phyloP scores from a whole-genome alignment of 1,139 yeast genomes.

The Yamadazyma conglobata region DNA sequence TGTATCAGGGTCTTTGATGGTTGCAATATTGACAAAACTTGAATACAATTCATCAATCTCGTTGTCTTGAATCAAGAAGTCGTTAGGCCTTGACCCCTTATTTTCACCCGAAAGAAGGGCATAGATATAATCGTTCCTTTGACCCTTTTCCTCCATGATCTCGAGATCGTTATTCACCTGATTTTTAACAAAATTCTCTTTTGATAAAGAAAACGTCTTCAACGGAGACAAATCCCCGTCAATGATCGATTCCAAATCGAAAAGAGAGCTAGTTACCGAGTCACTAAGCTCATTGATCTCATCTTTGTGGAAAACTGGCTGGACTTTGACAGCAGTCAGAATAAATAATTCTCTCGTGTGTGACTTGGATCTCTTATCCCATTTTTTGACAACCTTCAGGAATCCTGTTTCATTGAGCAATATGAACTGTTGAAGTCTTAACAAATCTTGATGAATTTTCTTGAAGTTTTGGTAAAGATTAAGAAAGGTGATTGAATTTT shows the following conservation, averaged over 20 bases:
- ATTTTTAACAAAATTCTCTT: conserved; percentile 1
- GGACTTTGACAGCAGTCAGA: conserved; percentile 90
- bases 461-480: conserved; percentile 81
- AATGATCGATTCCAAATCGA: conserved; percentile 82
- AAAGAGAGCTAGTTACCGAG: conserved; percentile 66
- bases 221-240: conserved; percentile 58
- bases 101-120: conserved; percentile 4
- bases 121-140: conserved; percentile 9
- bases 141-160: conserved; percentile 5
- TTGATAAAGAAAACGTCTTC: conserved; percentile 13
- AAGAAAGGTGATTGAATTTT: conserved; percentile 42
- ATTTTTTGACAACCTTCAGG: conserved; percentile 89
- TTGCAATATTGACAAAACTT: conserved; percentile 61
- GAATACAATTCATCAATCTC: conserved; percentile 65
- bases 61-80: conserved; percentile 17
- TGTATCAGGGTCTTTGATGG: conserved; percentile 43
- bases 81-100: not conserved
- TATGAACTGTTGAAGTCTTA: conserved; percentile 85
- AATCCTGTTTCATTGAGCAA: conserved; percentile 95
- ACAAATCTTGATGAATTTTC: conserved; percentile 83
- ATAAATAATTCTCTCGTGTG: conserved; percentile 90
- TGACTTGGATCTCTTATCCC: conserved; percentile 96
- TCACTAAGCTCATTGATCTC: conserved; percentile 86
- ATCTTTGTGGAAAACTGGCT: conserved; percentile 91
- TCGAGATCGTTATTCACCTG: conserved; percentile 3